Percentiles rank a stretch among this genome's conserved stretches.
Evolutionary conservation across 176 grass and related monocot genomes (phyloP).

Genomic region (sorghum (Sorghum bicolor)): DNA sequence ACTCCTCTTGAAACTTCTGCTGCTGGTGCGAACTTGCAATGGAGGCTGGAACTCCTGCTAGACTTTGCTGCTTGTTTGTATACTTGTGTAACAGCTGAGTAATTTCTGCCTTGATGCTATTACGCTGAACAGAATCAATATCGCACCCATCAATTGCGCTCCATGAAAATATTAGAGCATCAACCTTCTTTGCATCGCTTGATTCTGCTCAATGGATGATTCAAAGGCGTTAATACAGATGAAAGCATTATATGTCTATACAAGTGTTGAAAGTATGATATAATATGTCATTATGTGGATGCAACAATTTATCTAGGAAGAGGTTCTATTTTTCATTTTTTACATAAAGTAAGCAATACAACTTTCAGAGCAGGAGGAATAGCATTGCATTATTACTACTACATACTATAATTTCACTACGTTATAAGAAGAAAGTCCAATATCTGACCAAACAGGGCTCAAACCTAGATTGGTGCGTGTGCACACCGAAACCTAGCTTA

Average conservation of each 20-base stretch:
- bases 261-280: neutral
- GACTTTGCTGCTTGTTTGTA: conserved; percentile 19
- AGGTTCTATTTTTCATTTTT: neutral
- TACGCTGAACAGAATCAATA: conserved; percentile 8
- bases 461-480: neutral
- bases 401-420: neutral
- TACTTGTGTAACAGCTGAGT: conserved; percentile 35
- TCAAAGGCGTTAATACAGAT: neutral
- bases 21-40: neutral
- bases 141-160: conserved; percentile 16
- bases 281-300: neutral
- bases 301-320: neutral
- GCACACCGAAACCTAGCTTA: neutral
- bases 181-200: conserved; percentile 21
- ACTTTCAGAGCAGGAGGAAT: neutral
- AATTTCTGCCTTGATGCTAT: conserved; percentile 38
- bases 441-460: neutral
- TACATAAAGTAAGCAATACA: neutral
- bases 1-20: neutral
- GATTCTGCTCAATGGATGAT: conserved; percentile 19
- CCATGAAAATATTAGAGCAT: conserved; percentile 43
- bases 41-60: neutral
- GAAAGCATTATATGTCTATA: neutral
- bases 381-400: neutral
- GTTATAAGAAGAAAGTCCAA: neutral